Evolutionary conservation across 139 green algal genomes (phyloP).

Genomic region (Micromonas pusilla): DNA sequence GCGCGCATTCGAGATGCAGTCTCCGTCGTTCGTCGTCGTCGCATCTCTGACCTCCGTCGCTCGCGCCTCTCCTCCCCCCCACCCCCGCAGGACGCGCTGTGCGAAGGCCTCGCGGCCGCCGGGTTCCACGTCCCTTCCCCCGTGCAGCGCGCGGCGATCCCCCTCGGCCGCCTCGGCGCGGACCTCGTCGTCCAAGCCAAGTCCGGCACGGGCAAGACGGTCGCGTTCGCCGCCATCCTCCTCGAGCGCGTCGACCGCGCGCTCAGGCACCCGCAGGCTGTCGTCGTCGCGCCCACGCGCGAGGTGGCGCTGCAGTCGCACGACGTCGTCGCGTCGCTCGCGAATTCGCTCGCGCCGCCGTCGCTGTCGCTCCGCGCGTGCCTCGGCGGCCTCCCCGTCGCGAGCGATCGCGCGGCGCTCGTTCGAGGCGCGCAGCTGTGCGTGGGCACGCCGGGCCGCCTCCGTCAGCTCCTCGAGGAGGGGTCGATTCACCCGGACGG

Average conservation of each 20-base stretch:
- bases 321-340: background rate
- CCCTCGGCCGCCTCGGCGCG: conserved; percentile 22
- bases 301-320: conserved; percentile 22
- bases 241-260: background rate
- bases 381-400: conserved; percentile 13
- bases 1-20: too few relatives aligned
- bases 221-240: conserved; percentile 21
- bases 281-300: conserved; percentile 22
- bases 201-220: conserved; percentile 27
- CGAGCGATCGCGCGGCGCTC: conserved; percentile 1
- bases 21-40: too few relatives aligned
- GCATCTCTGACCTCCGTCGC: background rate
- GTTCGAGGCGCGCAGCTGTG: background rate
- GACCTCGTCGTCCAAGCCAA: conserved; percentile 31
- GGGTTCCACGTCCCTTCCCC: conserved; percentile 20
- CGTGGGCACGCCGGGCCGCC: conserved; percentile 24
- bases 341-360: background rate
- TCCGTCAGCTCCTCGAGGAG: conserved; percentile 10
- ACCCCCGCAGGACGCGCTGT: background rate
- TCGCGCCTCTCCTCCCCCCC: background rate
- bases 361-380: background rate
- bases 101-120: background rate
- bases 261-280: background rate
- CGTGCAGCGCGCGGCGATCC: conserved; percentile 24
- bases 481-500: background rate